Base-by-base conservation (phyloP, 768 basidiomycete genomes). In the Galerina marginata region DNA sequence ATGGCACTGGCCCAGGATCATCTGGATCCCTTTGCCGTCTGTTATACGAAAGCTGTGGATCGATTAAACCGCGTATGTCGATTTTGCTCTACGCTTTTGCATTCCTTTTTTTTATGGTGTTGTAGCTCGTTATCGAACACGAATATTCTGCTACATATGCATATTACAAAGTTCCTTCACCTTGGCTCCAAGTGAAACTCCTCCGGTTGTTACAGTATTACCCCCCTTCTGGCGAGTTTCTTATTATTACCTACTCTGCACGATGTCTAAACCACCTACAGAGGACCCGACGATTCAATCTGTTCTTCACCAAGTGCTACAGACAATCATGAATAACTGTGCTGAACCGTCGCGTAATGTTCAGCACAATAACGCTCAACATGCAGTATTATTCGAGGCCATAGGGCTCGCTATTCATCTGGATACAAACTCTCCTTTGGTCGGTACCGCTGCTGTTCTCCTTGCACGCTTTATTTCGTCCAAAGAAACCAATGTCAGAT, bases 341-440 rank as follows among this genome's bases (percentile, higher is more conserved):
- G 90, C 93, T 9, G 96, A 97, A 69, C 91, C 91, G 9, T 90
- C 94, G 10, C 84, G 92, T 64, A 98, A 99, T 66, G 92, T 98
- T 11, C 97, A 99, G 71, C 97, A 99, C 70, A 98, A 96, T 74
- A 99, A 99, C 68, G 97, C 96, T 9, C 96, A 97, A 70, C 95
- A 99, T 70, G 92, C 97, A 1, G 88, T 99, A n/a, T 83, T 99
- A 12, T 99, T 99, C 68, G 97, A 99, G 76, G 96, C 96, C 20
- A 99, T 99, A 69, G 83, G 93, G 62, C 87, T 99, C 44, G 95
- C 95, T 12, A 99, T 99, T 64, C 97, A 99, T 74, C 74, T 99
- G 62, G 95, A 99, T 74, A 88, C 93, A 54, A 93, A 86, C 61
- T 97, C 95, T 2, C 86, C 90, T 12, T 83, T 99, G 12, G 96